Evolutionary conservation across 257 asterid genomes (phyloP).

Genomic region (Nemophila menziesii): DNA sequence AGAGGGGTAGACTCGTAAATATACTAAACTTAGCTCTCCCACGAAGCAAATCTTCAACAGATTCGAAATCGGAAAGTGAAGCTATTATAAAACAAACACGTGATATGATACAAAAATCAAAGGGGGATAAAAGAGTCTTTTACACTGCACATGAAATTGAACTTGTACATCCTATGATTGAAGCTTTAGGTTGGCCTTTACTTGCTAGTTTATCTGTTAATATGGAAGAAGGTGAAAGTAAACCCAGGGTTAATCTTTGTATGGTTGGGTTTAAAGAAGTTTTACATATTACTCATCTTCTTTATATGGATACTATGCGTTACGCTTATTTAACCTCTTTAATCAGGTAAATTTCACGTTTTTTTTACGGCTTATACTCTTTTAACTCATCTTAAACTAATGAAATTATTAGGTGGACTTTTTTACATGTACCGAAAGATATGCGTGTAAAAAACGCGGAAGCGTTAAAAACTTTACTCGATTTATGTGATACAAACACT

Average conservation of each 20-base stretch:
- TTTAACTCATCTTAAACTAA: not conserved
- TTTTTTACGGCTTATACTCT: not conserved
- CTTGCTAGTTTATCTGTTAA: constrained; percentile 97
- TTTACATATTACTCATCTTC: constrained; percentile 83
- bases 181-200: constrained; percentile 97
- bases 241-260: constrained; percentile 72
- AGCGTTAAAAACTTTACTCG: constrained; percentile 78
- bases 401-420: constrained; percentile 23
- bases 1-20: constrained; percentile 66
- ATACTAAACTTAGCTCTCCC: constrained; percentile 95
- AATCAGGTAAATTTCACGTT: constrained; percentile 46
- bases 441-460: constrained; percentile 94
- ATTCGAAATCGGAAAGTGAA: constrained; percentile 73
- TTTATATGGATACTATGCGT: constrained; percentile 99
- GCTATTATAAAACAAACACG: constrained; percentile 76
- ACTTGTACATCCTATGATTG: constrained; percentile 90
- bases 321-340: constrained; percentile 89
- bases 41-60: constrained; percentile 53
- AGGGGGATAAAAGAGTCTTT: constrained; percentile 78
- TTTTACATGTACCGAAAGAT: constrained; percentile 93
- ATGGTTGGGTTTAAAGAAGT: constrained; percentile 98
- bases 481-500: constrained; percentile 76
- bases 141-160: constrained; percentile 83
- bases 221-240: constrained; percentile 97
- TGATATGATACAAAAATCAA: constrained; percentile 69